phyloP scores from a whole-genome alignment of 768 basidiomycete species.

The Macrolepiota dolichaula region DNA sequence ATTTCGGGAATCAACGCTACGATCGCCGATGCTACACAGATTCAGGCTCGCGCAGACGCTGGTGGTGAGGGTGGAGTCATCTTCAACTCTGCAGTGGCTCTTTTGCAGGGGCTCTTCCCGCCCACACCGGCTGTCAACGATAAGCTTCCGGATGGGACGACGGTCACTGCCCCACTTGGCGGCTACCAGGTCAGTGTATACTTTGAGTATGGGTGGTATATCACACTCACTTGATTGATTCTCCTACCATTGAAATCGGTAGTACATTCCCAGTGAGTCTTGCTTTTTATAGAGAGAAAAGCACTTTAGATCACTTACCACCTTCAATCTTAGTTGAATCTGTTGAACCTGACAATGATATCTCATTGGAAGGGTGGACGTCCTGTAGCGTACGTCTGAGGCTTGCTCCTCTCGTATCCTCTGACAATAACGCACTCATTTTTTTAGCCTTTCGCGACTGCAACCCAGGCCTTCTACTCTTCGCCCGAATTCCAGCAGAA shows the following conservation, averaged over 20 bases:
- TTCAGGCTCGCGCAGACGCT: slow-evolving; percentile 57
- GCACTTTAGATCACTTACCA: slow-evolving; percentile 12
- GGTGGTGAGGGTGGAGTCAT: slow-evolving; percentile 70
- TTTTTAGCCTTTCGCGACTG: slow-evolving; percentile 43
- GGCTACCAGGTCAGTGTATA: slow-evolving; percentile 52
- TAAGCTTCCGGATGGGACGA: slow-evolving; percentile 65
- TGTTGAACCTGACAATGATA: slow-evolving; percentile 56
- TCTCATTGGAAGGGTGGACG: slow-evolving; percentile 68
- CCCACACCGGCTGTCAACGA: slow-evolving; percentile 39
- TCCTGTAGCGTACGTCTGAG: slow-evolving; percentile 44
- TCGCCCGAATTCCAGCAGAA: slow-evolving; percentile 49
- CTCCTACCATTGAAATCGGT: not conserved
- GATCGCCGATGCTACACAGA: slow-evolving; percentile 33
- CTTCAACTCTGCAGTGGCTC: slow-evolving; percentile 59
- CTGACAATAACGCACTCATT: not conserved
- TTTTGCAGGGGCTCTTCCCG: slow-evolving; percentile 71
- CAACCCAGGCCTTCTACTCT: slow-evolving; percentile 51
- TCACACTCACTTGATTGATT: not conserved
- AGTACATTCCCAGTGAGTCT: slow-evolving; percentile 34
- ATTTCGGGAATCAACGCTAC: slow-evolving; percentile 41
- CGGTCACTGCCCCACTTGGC: slow-evolving; percentile 50
- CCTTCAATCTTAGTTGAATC: slow-evolving; percentile 44
- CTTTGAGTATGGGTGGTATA: not conserved
- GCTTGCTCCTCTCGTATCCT: not conserved
- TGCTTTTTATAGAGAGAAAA: not conserved